Evolutionary conservation across 768 basidiomycete species (phyloP), one percentile per base, ranked within the genome.

Genomic region (Lentinula lateritia): DNA sequence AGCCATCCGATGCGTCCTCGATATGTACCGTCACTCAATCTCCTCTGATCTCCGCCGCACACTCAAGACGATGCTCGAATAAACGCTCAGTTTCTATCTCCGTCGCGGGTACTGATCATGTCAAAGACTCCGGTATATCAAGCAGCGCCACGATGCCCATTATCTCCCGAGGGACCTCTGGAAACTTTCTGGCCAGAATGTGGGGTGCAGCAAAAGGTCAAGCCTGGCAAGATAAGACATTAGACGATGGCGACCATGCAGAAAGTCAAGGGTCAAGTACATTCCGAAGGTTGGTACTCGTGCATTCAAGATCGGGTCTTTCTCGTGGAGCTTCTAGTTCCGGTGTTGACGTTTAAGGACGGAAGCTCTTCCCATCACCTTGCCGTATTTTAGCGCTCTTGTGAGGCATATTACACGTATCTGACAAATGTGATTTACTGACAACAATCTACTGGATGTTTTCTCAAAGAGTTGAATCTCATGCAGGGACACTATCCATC

Each of bases 141-240:
- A 68, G 74, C 46, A 80, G 78, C 62, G 68, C 74, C 32, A 81
- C 79, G 58, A 74, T 77, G 64, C 76, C 80, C 23, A 71, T 62
- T 42, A 70, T 76, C 36, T 57, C 68, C 50, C 73, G 66, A 63
- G 69, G 71, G 52, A 53, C 65, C 45, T 71, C 81, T 28, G 79
- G 78, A 9, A 78, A 82, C 23, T 87, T 90, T 70, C 75, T 90
- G 53, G 89, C 85, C 66, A 80, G 89, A 34, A 88, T 90, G 86
- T 89, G 88, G 85, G 89, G 82, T 39, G 85, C 82, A 10, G 85
- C 86, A 54, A 81, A 75, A 60, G 72, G 68, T 58, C 68, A 70
- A 66, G 64, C 62, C 48, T 39, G 63, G 34, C 69, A 67, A 23
- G 72, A 72, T 50, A 68, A 69, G 64, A 39, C 67, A 39, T 62